Conservation (phyloP, 139 green algal species). For the Tetradesmus obliquus region DNA sequence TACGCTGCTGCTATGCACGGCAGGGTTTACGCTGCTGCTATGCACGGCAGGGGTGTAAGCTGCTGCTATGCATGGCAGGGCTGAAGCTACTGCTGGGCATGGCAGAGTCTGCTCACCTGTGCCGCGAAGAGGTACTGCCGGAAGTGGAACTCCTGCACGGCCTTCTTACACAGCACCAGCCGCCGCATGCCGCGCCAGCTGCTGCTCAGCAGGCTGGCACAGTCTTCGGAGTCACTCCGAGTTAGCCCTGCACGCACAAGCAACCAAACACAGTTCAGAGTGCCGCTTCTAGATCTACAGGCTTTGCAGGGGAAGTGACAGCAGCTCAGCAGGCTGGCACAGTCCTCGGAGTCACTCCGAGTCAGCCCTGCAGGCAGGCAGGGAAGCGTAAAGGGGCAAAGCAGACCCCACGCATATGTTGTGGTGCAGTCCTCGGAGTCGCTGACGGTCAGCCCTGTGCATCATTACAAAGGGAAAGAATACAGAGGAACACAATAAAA, state of each 20-base stretch:
- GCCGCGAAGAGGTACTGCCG: slow-evolving; percentile 91
- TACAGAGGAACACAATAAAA: no score
- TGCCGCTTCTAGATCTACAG: not conserved
- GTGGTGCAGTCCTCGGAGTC: no score
- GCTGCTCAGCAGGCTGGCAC: slow-evolving; percentile 61
- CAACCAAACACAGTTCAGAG: not conserved
- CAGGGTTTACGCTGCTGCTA: no score
- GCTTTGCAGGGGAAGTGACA: not conserved
- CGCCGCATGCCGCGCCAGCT: slow-evolving; percentile 65
- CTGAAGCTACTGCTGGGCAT: no score
- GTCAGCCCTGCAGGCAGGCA: not conserved
- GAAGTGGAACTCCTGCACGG: slow-evolving; percentile 80
- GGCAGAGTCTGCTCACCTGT: slow-evolving; percentile 52
- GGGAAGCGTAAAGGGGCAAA: not conserved
- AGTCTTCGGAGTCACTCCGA: slow-evolving; percentile 59
- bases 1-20: no score
- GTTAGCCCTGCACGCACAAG: not conserved
- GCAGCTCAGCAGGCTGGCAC: not conserved
- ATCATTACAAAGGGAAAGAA: no score
- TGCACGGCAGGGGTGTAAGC: no score
- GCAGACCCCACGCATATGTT: no score
- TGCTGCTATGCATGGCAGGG: no score
- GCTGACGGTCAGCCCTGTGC: no score
- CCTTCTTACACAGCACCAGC: slow-evolving; percentile 56
- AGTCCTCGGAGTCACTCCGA: not conserved